phyloP scores from a whole-genome alignment of 139 green algal genomes.

The Tetratostichococcus sp. region DNA sequence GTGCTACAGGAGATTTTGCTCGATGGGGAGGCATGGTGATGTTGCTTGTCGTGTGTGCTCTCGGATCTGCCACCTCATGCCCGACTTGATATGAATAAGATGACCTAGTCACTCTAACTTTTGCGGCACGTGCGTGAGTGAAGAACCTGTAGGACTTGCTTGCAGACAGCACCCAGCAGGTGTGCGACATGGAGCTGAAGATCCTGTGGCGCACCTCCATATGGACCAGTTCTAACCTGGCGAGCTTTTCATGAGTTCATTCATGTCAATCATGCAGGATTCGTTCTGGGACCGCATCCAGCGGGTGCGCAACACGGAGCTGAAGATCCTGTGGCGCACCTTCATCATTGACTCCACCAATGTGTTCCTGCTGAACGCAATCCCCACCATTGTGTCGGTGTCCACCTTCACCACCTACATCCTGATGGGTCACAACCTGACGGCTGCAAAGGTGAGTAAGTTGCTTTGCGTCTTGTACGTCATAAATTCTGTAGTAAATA shows the following conservation, averaged over 20 bases:
- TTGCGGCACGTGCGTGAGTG: no score
- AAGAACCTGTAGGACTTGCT: constrained; percentile 20
- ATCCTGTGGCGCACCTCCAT: constrained; percentile 37
- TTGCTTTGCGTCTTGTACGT: not conserved
- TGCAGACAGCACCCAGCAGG: constrained; percentile 24
- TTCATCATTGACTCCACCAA: constrained; percentile 30
- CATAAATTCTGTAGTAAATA: no score
- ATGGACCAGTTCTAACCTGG: constrained; percentile 18
- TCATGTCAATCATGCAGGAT: constrained; percentile 9
- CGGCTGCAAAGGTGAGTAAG: constrained; percentile 23
- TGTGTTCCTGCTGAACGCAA: constrained; percentile 34
- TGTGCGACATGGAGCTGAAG: constrained; percentile 29
- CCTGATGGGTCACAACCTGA: constrained; percentile 37
- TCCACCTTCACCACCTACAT: constrained; percentile 48
- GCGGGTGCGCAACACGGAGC: constrained; percentile 27
- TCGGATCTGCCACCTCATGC: no score
- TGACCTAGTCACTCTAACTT: no score
- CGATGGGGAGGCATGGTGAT: no score
- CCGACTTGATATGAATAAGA: no score
- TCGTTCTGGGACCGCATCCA: constrained; percentile 34
- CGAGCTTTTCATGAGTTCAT: no score
- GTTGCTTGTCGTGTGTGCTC: no score
- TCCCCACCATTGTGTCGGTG: constrained; percentile 43
- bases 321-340: constrained; percentile 35
- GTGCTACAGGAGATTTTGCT: no score